phyloP scores from a whole-genome alignment of 177 flowering plant species.

The Vitis hybrid region DNA sequence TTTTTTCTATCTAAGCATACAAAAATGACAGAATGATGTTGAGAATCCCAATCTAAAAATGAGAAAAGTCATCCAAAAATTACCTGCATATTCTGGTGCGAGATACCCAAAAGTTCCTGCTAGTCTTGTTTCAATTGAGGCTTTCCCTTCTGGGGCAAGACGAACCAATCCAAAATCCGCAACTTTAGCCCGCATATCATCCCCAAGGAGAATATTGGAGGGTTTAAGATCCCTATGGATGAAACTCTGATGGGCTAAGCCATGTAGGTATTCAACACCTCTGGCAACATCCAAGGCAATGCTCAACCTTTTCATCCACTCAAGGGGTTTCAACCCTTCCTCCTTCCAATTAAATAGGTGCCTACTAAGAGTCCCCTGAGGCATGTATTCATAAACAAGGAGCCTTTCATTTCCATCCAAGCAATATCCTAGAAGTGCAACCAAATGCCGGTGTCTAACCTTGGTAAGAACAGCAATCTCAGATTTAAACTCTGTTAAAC shows the following conservation, averaged over 20 bases:
- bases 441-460: conserved; percentile 87
- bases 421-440: conserved; percentile 81
- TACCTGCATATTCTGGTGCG: conserved; percentile 98
- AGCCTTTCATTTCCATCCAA: conserved; percentile 87
- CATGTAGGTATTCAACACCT: conserved; percentile 90
- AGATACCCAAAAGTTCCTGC: conserved; percentile 98
- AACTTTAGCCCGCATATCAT: conserved; percentile 90
- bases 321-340: conserved; percentile 57
- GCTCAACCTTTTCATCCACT: conserved; percentile 73
- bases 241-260: conserved; percentile 74
- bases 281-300: conserved; percentile 94
- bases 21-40: background rate
- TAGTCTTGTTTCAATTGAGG: conserved; percentile 69
- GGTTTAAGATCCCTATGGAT: conserved; percentile 89
- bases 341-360: conserved; percentile 71
- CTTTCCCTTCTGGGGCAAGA: conserved; percentile 83
- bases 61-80: background rate
- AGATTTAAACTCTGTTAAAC: conserved; percentile 70
- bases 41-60: background rate
- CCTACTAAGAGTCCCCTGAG: conserved; percentile 78
- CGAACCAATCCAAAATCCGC: conserved; percentile 96
- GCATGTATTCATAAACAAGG: conserved; percentile 91
- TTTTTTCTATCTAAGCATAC: background rate
- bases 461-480: conserved; percentile 88
- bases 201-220: conserved; percentile 89